Conservation (phyloP, 257 asterid genomes). For the Osmanthus fragrans region DNA sequence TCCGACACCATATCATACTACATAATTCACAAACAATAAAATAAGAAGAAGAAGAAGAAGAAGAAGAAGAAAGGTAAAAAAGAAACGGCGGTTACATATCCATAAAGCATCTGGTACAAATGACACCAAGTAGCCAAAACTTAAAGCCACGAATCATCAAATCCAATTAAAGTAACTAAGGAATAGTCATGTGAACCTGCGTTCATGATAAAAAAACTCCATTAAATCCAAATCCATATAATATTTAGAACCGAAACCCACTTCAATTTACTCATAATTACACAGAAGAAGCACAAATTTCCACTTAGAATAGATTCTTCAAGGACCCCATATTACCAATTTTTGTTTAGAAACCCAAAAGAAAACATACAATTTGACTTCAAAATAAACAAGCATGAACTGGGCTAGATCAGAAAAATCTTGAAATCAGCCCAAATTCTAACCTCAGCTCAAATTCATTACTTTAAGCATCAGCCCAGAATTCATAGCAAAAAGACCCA, state of each 20-base stretch:
- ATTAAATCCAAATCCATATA: slow-evolving; percentile 4
- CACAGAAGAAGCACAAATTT: not conserved
- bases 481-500: slow-evolving; percentile 10
- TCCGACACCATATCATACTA: not conserved
- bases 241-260: slow-evolving; percentile 16
- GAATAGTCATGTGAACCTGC: slow-evolving; percentile 14
- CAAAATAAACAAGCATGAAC: slow-evolving; percentile 16
- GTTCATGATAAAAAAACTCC: slow-evolving; percentile 23
- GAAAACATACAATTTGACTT: slow-evolving; percentile 14
- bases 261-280: slow-evolving; percentile 15
- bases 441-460: slow-evolving; percentile 36
- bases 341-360: not conserved
- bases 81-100: not conserved
- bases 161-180: slow-evolving; percentile 8
- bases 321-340: not conserved
- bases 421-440: slow-evolving; percentile 23
- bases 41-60: no score
- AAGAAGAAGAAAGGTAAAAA: no score
- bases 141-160: not conserved
- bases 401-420: slow-evolving; percentile 31
- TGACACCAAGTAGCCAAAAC: not conserved
- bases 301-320: slow-evolving; percentile 2
- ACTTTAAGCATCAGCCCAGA: slow-evolving; percentile 19
- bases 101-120: not conserved
- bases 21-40: not conserved